Evolutionary conservation across 176 grass and related monocot species (phyloP).

Genomic region (Poa pratensis): DNA sequence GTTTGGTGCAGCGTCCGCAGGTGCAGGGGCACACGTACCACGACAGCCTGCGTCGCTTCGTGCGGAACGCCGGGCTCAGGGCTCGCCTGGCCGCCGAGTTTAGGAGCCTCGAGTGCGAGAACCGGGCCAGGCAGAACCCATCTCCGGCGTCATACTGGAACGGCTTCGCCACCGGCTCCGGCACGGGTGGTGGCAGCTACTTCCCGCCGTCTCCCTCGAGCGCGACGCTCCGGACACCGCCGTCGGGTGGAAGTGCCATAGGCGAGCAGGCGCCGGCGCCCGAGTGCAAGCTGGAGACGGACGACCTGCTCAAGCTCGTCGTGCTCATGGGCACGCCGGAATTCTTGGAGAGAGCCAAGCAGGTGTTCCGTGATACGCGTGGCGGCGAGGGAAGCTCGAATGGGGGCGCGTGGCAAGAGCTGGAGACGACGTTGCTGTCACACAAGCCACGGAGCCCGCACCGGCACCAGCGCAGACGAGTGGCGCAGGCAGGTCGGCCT

Average conservation of each 20-base stretch:
- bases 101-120: constrained; percentile 40
- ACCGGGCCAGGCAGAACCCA: constrained; percentile 25
- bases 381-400: neutral
- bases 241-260: neutral
- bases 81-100: constrained; percentile 58
- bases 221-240: neutral
- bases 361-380: neutral
- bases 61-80: constrained; percentile 49
- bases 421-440: neutral
- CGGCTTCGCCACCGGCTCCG: neutral
- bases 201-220: neutral
- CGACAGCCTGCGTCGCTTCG: constrained; percentile 51
- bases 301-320: constrained; percentile 57
- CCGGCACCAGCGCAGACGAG: neutral
- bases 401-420: neutral
- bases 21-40: constrained; percentile 40
- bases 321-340: constrained; percentile 38
- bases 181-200: neutral
- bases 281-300: constrained; percentile 54
- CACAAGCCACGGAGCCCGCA: neutral
- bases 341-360: constrained; percentile 51
- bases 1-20: constrained; percentile 39
- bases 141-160: constrained; percentile 14
- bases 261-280: neutral
- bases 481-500: neutral